phyloP scores from a whole-genome alignment of 257 asterid genomes.

The Fraxinus anomala region DNA sequence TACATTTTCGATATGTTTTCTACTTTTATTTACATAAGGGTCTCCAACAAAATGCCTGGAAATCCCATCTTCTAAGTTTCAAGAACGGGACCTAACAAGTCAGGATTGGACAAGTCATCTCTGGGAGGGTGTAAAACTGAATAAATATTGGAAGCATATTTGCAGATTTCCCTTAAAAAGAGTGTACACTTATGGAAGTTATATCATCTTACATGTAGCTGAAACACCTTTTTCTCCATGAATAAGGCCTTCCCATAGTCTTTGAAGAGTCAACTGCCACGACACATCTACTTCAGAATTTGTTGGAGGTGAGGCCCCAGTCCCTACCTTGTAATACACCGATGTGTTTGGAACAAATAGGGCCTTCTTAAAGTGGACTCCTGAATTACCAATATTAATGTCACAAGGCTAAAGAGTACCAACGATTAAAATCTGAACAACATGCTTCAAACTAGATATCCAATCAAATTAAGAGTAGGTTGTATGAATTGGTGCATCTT shows the following conservation, averaged over 20 bases:
- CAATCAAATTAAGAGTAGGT: not conserved
- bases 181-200: not conserved
- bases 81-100: not conserved
- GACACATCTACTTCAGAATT: slow-evolving; percentile 80
- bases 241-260: slow-evolving; percentile 75
- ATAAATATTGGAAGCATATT: not conserved
- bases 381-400: slow-evolving; percentile 40
- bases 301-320: slow-evolving; percentile 45
- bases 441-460: not conserved
- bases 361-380: slow-evolving; percentile 82
- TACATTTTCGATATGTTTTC: not conserved
- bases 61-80: not conserved
- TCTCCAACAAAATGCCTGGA: not conserved
- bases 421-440: not conserved
- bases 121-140: not conserved
- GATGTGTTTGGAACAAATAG: slow-evolving; percentile 91
- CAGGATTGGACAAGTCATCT: not conserved
- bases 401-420: not conserved
- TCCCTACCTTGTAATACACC: slow-evolving; percentile 86
- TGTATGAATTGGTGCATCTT: slow-evolving; percentile 8
- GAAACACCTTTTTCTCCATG: slow-evolving; percentile 59
- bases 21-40: not conserved
- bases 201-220: not conserved
- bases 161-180: not conserved
- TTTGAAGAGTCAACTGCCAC: slow-evolving; percentile 89